Evolutionary conservation across 73 alveolate species (phyloP).

Genomic region (Halteria grandinella): DNA sequence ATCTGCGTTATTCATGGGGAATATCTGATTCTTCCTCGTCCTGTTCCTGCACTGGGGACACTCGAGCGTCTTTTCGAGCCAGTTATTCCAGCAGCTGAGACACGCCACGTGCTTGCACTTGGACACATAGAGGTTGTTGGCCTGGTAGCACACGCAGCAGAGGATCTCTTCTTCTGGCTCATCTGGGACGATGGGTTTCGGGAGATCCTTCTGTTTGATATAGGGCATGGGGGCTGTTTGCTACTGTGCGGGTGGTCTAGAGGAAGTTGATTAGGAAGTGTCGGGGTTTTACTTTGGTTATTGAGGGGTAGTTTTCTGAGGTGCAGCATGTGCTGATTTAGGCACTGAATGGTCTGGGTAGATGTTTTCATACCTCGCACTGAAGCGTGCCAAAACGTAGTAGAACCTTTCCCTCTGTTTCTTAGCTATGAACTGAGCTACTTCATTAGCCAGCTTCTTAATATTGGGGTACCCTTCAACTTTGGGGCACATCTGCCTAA

Average conservation of each 20-base stretch:
- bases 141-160: constrained; percentile 45
- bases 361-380: background rate
- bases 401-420: background rate
- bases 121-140: constrained; percentile 31
- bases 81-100: constrained; percentile 33
- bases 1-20: constrained; percentile 24
- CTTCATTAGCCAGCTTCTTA: background rate
- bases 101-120: constrained; percentile 58
- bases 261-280: no score
- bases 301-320: background rate
- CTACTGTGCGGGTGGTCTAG: background rate
- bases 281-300: background rate
- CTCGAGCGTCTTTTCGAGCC: constrained; percentile 49
- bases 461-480: background rate
- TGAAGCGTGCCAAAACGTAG: background rate
- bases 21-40: constrained; percentile 57
- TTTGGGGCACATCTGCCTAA: background rate
- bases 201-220: constrained; percentile 14
- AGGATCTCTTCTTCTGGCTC: constrained; percentile 6
- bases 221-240: background rate
- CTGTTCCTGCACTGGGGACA: constrained; percentile 57
- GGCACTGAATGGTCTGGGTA: background rate
- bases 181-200: no score
- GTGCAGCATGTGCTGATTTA: background rate
- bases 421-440: background rate